Percentiles rank a stretch among this genome's conserved stretches.
These are phyloP conservation scores for Lolium multiflorum DNA, from an alignment of 176 grass and related monocot genomes.

Conservation along the genomic window DNA sequence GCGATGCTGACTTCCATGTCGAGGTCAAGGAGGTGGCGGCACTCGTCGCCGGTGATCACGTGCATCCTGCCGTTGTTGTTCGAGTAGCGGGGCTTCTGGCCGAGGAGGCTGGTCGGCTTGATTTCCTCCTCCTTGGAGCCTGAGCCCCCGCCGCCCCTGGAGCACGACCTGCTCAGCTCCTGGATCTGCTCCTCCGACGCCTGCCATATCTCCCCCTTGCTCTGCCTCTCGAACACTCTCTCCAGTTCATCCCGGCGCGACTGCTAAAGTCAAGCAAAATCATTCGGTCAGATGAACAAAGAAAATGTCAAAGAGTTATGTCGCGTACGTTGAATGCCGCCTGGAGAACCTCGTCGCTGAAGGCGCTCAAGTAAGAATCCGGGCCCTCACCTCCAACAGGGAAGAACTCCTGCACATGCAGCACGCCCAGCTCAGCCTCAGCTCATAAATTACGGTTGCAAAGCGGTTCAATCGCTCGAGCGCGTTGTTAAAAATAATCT, in stretches of 20 bases:
- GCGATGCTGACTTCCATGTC: slow-evolving; percentile 55
- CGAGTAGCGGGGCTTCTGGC: slow-evolving; percentile 43
- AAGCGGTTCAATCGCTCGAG: too few relatives aligned
- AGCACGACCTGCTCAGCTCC: slow-evolving; percentile 58
- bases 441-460: too few relatives aligned
- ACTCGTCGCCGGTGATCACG: slow-evolving; percentile 57
- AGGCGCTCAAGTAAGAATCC: slow-evolving; percentile 62
- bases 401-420: slow-evolving; percentile 61
- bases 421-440: background rate
- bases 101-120: slow-evolving; percentile 62
- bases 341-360: slow-evolving; percentile 73
- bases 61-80: slow-evolving; percentile 60
- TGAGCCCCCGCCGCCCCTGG: background rate
- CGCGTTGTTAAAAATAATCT: too few relatives aligned
- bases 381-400: slow-evolving; percentile 51
- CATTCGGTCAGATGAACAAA: too few relatives aligned
- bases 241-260: too few relatives aligned
- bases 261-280: too few relatives aligned
- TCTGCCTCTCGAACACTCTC: slow-evolving; percentile 49
- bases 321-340: slow-evolving; percentile 68
- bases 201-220: slow-evolving; percentile 54
- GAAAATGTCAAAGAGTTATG: too few relatives aligned
- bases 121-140: slow-evolving; percentile 40
- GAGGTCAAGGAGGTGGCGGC: slow-evolving; percentile 47
- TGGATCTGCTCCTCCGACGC: slow-evolving; percentile 69